Base-by-base conservation (phyloP, 768 basidiomycete species). In the Suillus spraguei region DNA sequence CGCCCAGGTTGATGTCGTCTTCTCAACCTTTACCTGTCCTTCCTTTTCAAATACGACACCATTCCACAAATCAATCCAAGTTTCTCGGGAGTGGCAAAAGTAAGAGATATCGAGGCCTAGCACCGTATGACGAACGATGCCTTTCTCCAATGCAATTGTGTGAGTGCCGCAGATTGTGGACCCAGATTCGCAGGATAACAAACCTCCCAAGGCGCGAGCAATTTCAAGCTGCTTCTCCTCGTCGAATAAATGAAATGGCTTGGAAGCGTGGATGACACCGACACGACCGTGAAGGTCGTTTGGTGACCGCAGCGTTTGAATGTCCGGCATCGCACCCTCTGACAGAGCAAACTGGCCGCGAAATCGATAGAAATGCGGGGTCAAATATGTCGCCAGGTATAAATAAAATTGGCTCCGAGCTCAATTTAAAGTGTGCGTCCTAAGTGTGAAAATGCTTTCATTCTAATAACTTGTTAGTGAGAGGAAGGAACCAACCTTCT, bases 391-490 rank as follows among this genome's bases (percentile, higher is more conserved):
- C 82, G 0, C 87, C 87, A 9, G 78, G 71, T n/a, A 88, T 61
- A 69, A 89, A 88, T 0, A 76, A 69, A 0, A 78, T 82, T 0
- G 83, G 83, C 44, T 81, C 77, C 0, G 80, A 78, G 0, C 80
- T 84, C 4, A 81, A 78, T 60, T 71, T 80, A 77, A 87, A 89
- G 16, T 88, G 74, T 41, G 66, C 87, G 84, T 1, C 87, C 87
- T 2, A 81, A 74, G 3, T 83, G 76, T 84, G 85, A 87, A 66
- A 84, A 88, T 8, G 72, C 86, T 86, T 59, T 44, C 41, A 41
- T 36, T 17, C 22, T 6, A 53, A 20, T 39, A 22, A 7, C 42
- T 38, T 24, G 46, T 28, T 13, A 35, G 9, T 16, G 24, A 49
- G 16, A 6, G 20, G 14, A 17, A 53, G 22, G n/a, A 36, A 28